These are phyloP conservation scores for Cordyceps pruinosa DNA, from an alignment of 2,329 filamentous ascomycete genomes.

Conservation along the genomic window DNA sequence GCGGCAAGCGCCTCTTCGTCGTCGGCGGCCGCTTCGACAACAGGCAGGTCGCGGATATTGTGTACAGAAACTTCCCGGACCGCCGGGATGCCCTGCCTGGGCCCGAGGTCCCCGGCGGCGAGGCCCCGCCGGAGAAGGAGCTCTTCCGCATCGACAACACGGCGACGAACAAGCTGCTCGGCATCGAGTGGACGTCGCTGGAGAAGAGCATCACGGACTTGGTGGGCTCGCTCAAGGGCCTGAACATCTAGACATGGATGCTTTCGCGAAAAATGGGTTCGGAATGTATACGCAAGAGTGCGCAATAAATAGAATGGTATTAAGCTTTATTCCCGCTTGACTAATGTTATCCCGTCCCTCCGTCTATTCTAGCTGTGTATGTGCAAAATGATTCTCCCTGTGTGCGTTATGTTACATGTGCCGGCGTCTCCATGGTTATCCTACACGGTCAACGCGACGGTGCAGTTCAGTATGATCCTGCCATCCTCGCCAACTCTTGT, in stretches of 20 bases:
- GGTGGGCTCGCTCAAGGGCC: slow-evolving; percentile 54
- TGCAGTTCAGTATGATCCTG: slow-evolving; percentile 20
- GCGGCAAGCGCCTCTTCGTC: slow-evolving; percentile 45
- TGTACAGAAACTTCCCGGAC: slow-evolving; percentile 44
- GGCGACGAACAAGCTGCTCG: slow-evolving; percentile 51
- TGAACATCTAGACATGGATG: slow-evolving; percentile 20
- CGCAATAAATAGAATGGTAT: background rate
- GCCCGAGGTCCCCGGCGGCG: slow-evolving; percentile 37
- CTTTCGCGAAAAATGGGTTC: background rate
- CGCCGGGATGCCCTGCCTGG: slow-evolving; percentile 40
- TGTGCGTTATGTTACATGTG: background rate
- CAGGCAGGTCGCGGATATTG: slow-evolving; percentile 35
- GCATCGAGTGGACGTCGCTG: slow-evolving; percentile 53
- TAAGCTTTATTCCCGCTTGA: background rate
- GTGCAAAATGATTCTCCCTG: background rate
- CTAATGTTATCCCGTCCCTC: background rate
- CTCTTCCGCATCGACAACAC: slow-evolving; percentile 52
- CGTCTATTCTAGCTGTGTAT: slow-evolving; percentile 2
- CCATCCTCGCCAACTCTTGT: slow-evolving; percentile 19
- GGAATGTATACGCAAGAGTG: background rate
- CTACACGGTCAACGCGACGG: background rate
- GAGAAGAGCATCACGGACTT: slow-evolving; percentile 58
- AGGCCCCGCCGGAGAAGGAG: slow-evolving; percentile 30
- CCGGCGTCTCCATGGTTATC: background rate
- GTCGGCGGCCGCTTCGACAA: slow-evolving; percentile 42